Conservation (phyloP, 2,329 filamentous ascomycete species). For the Diaporthe vaccinii region DNA sequence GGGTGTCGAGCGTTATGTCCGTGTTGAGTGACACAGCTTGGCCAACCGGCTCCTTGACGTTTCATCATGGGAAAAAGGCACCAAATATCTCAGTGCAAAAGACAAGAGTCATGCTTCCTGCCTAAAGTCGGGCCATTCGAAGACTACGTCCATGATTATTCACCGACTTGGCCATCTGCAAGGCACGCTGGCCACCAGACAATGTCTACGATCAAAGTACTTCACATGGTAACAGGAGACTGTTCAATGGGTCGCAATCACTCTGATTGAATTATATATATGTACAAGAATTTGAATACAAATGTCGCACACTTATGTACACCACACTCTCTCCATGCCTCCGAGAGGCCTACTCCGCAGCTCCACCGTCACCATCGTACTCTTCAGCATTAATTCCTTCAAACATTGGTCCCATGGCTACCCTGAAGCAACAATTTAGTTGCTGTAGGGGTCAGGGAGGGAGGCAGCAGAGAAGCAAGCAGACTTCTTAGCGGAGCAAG, state of each 20-base stretch:
- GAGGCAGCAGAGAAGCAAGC: constrained; percentile 9
- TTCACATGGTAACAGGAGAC: neutral
- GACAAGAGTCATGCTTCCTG: neutral
- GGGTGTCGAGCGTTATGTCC: neutral
- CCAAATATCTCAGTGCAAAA: neutral
- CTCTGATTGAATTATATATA: constrained; percentile 24
- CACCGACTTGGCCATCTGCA: neutral
- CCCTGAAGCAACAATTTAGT: constrained; percentile 13
- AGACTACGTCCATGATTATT: neutral
- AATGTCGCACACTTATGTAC: constrained; percentile 13
- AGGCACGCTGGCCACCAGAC: neutral
- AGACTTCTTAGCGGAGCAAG: constrained; percentile 9
- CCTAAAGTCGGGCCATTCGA: neutral
- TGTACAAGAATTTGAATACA: constrained; percentile 22
- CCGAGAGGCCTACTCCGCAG: neutral
- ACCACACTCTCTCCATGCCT: neutral
- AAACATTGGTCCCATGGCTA: neutral
- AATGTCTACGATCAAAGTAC: neutral
- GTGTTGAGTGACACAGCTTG: neutral
- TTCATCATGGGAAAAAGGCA: neutral
- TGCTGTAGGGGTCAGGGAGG: constrained; percentile 20
- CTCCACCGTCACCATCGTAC: neutral
- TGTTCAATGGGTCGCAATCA: constrained; percentile 19
- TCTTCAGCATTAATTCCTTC: neutral
- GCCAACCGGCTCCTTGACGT: neutral